Base-by-base conservation (phyloP, 331 rosid genomes). In the Quercus lobata region DNA sequence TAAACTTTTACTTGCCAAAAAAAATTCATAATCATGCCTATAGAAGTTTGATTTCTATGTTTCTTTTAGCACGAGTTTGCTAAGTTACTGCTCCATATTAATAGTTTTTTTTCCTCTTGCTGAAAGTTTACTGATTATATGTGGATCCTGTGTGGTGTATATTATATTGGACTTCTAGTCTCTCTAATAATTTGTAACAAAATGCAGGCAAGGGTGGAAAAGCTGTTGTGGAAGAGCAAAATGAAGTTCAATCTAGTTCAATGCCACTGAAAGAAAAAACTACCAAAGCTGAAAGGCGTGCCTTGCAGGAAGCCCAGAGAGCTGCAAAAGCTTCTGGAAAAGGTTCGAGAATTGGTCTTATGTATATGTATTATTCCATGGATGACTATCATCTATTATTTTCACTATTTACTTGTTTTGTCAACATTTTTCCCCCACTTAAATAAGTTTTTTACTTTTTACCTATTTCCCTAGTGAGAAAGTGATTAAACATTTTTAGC, bases 261-360 rank as follows among this genome's bases (percentile, higher is more conserved):
- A 83, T 83, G 74, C 83, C 86, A 1, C 53, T 74, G 68, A 92
- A 87, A 84, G 80, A 57, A 55, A 90, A 92, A 87, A 81, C 89
- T 49, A 88, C 92, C 53, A 92, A 88, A 83, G 96, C 91, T 11
- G 96, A 92, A 84, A 89, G 94, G 58, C 92, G 94, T 27, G 92
- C 97, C 30, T 34, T 89, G 82, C 97, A 92, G 80, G 96, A 92
- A 80, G 93, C 92, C 63, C 96, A 92, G 63, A 89, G 96, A 62
- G 94, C 94, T 83, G 90, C 89, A 32, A 92, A 92, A 86, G 87
- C 87, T 62, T 83, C 85, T 12, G 75, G 87, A 53, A 92, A 87
- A 91, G 97, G 96, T 92, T 80, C 69, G 21, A 35, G 17, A 53
- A 29, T 34, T 68, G 69, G 63, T 22, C 19, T 21, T 16, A 25